Percentiles rank a stretch among this genome's conserved stretches.
These are phyloP conservation scores for Petunia axillaris DNA, from an alignment of 257 asterid species.

Conservation along the genomic window DNA sequence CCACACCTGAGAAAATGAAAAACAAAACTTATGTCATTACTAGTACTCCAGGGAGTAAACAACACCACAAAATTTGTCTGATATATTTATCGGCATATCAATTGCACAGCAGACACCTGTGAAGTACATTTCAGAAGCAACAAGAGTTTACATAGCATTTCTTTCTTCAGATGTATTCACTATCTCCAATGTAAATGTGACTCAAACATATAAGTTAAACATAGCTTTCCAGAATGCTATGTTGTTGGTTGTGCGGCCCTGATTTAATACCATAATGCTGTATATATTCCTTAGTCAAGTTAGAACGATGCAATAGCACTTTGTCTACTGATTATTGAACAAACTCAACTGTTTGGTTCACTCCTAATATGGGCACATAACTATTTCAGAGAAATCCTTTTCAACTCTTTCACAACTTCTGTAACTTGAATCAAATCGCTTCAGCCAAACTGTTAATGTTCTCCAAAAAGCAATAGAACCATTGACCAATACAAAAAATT, in stretches of 20 bases:
- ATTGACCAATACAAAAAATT: no score
- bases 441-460: no score
- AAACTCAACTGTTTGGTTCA: neutral
- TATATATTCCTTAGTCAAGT: neutral
- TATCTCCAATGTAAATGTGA: neutral
- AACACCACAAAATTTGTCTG: neutral
- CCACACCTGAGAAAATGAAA: slow-evolving; percentile 64
- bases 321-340: neutral
- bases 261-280: neutral
- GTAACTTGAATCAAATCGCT: no score
- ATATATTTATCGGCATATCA: neutral
- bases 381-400: neutral
- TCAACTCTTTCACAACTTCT: neutral
- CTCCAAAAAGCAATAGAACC: no score
- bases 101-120: neutral
- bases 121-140: neutral
- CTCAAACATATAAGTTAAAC: neutral
- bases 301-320: slow-evolving; percentile 5
- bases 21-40: neutral
- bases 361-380: neutral
- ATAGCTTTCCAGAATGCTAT: neutral
- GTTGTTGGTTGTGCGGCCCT: neutral
- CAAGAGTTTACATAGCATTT: neutral
- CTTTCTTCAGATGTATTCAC: slow-evolving; percentile 3
- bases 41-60: neutral